Evolutionary conservation across 2,329 filamentous ascomycete genomes (phyloP).

Genomic region (Fusarium sacchari): DNA sequence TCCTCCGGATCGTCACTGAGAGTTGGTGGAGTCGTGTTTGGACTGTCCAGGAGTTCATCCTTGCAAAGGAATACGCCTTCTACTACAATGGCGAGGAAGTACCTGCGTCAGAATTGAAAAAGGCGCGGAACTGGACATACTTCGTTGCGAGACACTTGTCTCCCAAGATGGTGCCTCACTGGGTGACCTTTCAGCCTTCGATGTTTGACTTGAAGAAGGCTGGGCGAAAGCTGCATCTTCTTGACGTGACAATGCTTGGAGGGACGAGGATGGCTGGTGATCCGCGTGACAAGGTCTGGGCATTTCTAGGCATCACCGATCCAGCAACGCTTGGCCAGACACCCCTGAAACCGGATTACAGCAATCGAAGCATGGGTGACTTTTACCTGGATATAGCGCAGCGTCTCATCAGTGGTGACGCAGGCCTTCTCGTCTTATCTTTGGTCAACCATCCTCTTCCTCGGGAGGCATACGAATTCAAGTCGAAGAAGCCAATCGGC

Average conservation of each 20-base stretch:
- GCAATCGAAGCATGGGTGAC: slow-evolving; percentile 11
- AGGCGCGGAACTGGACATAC: slow-evolving; percentile 21
- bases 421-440: slow-evolving; percentile 1
- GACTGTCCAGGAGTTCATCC: slow-evolving; percentile 24
- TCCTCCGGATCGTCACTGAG: slow-evolving; percentile 1
- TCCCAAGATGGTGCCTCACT: neutral
- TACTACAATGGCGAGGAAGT: slow-evolving; percentile 5
- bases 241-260: slow-evolving; percentile 13
- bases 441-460: slow-evolving; percentile 11
- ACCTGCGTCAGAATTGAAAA: neutral
- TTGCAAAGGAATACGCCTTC: slow-evolving; percentile 7
- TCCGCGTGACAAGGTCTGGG: slow-evolving; percentile 19
- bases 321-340: neutral
- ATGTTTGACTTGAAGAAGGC: slow-evolving; percentile 11
- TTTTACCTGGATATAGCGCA: slow-evolving; percentile 15
- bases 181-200: slow-evolving; percentile 12
- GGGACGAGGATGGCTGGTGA: slow-evolving; percentile 14
- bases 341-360: neutral
- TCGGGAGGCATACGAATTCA: slow-evolving; percentile 1
- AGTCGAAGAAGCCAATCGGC: slow-evolving; percentile 1
- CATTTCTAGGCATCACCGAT: slow-evolving; percentile 8
- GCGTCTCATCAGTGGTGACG: neutral
- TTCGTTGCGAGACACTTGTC: slow-evolving; percentile 3
- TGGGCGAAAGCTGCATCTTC: neutral
- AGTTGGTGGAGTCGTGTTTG: slow-evolving; percentile 27